A percentile compares a stretch with the other conserved stretches of the same genome.
Evolutionary conservation across 169 alveolate species (phyloP).

Genomic region (Plasmodium chabaudi): DNA sequence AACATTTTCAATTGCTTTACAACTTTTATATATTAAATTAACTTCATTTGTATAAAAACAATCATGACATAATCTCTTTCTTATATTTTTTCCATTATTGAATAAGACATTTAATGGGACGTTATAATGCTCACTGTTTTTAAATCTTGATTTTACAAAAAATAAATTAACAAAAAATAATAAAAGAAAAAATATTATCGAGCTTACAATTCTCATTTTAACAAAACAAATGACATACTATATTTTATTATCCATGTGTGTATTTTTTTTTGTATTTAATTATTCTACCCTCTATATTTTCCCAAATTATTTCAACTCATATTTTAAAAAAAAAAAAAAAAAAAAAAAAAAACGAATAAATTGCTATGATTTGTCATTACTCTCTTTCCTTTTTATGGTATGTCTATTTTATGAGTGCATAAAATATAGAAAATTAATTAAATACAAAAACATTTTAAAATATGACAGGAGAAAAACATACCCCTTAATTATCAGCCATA

Average conservation of each 20-base stretch:
- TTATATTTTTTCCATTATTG: constrained; percentile 34
- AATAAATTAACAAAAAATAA: constrained; percentile 59
- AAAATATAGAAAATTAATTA: too few species aligned
- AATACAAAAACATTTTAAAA: too few species aligned
- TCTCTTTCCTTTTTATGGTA: too few species aligned
- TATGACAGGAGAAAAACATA: too few species aligned
- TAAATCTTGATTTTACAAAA: constrained; percentile 43
- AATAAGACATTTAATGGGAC: constrained; percentile 46
- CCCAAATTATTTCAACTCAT: too few species aligned
- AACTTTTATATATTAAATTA: constrained; percentile 43
- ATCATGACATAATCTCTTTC: constrained; percentile 64
- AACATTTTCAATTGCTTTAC: constrained; percentile 56
- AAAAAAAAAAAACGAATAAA: too few species aligned
- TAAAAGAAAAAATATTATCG: constrained; percentile 14
- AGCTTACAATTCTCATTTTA: constrained; percentile 34
- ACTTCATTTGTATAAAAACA: constrained; percentile 72
- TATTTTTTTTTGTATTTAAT: not conserved
- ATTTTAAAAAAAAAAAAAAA: too few species aligned
- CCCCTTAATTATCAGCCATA: too few species aligned
- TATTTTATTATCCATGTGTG: not conserved
- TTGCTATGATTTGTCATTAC: too few species aligned
- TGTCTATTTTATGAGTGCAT: too few species aligned
- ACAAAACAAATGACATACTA: too few species aligned
- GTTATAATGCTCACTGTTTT: constrained; percentile 30
- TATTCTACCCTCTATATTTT: too few species aligned